Conservation (phyloP, 2,329 filamentous ascomycete genomes). For the Aspergillus bombycis region DNA sequence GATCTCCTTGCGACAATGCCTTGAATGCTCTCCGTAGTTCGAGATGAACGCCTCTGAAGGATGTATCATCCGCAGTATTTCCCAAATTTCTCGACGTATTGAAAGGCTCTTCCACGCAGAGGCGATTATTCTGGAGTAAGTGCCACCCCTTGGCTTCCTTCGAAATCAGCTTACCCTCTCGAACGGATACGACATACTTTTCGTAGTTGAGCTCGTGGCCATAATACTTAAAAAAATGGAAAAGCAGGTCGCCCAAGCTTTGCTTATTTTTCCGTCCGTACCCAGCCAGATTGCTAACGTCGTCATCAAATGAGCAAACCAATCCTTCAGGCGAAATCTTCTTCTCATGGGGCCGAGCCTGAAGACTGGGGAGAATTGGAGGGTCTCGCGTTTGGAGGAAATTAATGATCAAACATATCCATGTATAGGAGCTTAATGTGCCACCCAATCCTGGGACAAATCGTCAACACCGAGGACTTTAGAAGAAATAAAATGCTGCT, state of each 20-base stretch:
- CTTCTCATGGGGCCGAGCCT: conserved; percentile 70
- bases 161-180: conserved; percentile 74
- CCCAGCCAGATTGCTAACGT: conserved; percentile 72
- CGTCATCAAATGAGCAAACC: conserved; percentile 81
- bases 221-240: conserved; percentile 94
- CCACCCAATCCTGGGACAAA: conserved; percentile 73
- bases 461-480: conserved; percentile 21
- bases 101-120: conserved; percentile 97
- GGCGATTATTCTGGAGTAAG: conserved; percentile 73
- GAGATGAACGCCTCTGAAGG: conserved; percentile 86
- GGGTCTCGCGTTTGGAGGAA: conserved; percentile 88
- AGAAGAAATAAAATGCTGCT: background rate
- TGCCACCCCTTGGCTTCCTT: conserved; percentile 91
- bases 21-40: conserved; percentile 90
- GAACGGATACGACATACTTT: conserved; percentile 79
- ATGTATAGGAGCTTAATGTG: conserved; percentile 96
- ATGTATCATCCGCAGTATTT: conserved; percentile 94
- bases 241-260: conserved; percentile 81
- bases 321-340: conserved; percentile 65
- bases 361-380: conserved; percentile 82
- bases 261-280: conserved; percentile 82
- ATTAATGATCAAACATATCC: conserved; percentile 98
- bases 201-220: conserved; percentile 92
- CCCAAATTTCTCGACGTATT: conserved; percentile 86
- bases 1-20: conserved; percentile 73